A percentile compares a stretch with the other conserved stretches of the same genome.
phyloP scores from a whole-genome alignment of 768 basidiomycete species.

The Trametopsis cervina region DNA sequence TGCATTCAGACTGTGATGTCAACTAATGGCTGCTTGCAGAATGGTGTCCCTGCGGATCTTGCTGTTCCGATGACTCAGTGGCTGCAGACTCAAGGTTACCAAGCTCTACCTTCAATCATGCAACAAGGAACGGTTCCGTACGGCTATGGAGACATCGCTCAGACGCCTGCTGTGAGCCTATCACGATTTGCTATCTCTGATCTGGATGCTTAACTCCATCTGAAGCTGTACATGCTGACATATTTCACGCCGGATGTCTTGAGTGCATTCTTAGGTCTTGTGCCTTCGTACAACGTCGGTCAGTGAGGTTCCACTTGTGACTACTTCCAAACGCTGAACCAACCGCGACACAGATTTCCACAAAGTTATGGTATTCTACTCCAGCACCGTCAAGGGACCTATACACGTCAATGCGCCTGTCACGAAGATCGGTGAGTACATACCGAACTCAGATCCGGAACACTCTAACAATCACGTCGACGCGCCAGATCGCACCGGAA shows the following conservation, averaged over 20 bases:
- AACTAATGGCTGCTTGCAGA: not conserved
- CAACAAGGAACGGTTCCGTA: not conserved
- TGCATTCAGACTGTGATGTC: not conserved
- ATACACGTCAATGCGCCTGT: not conserved
- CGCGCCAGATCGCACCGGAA: not conserved
- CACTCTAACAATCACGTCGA: not conserved
- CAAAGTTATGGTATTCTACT: not conserved
- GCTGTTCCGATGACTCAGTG: not conserved
- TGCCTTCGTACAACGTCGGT: not conserved
- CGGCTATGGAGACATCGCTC: not conserved
- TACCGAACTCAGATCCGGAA: not conserved
- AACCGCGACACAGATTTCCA: not conserved
- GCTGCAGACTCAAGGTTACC: not conserved
- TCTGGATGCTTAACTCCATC: not conserved
- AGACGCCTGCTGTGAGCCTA: not conserved
- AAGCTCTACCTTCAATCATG: not conserved
- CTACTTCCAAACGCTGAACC: not conserved
- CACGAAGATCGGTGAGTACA: not conserved
- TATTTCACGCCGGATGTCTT: conserved; percentile 1
- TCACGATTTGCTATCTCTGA: not conserved
- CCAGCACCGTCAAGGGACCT: not conserved
- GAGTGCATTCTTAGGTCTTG: not conserved
- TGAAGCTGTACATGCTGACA: not conserved
- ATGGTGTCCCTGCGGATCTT: not conserved
- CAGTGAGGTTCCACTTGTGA: not conserved